Conservation (phyloP, 495 filamentous ascomycete species). For the Penicillium paradoxum region DNA sequence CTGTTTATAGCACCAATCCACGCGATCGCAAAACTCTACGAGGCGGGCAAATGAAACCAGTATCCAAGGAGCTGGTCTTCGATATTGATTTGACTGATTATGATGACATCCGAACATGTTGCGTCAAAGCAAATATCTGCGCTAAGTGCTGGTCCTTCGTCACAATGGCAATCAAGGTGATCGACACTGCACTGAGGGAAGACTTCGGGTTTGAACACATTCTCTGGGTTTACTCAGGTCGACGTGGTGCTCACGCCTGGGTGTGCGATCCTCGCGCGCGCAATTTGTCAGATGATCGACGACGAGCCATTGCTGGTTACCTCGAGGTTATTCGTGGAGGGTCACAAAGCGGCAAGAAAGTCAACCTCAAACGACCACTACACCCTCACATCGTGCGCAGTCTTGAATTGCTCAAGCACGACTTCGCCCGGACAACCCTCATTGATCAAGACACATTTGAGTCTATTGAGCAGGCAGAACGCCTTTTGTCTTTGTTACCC, state of each 20-base stretch:
- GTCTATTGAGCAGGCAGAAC: slow-evolving; percentile 58
- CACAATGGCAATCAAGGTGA: slow-evolving; percentile 92
- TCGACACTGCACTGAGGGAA: slow-evolving; percentile 79
- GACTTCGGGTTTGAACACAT: slow-evolving; percentile 97
- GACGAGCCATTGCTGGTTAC: slow-evolving; percentile 79
- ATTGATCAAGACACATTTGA: slow-evolving; percentile 82
- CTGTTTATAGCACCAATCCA: slow-evolving; percentile 88
- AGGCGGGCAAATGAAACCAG: slow-evolving; percentile 59
- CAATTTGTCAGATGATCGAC: slow-evolving; percentile 73
- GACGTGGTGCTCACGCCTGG: slow-evolving; percentile 96
- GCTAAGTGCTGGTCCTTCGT: slow-evolving; percentile 93
- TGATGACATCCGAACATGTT: slow-evolving; percentile 93
- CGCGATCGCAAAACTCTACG: slow-evolving; percentile 85
- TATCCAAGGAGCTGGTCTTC: slow-evolving; percentile 91
- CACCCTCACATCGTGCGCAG: slow-evolving; percentile 88
- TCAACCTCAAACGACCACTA: slow-evolving; percentile 77
- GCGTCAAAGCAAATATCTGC: slow-evolving; percentile 88
- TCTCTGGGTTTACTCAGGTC: slow-evolving; percentile 96
- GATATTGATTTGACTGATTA: slow-evolving; percentile 99
- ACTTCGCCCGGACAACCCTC: slow-evolving; percentile 79
- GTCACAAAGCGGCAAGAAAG: slow-evolving; percentile 77
- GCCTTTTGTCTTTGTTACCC: slow-evolving; percentile 72
- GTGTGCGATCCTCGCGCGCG: slow-evolving; percentile 90
- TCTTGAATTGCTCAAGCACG: slow-evolving; percentile 69
- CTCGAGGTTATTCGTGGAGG: slow-evolving; percentile 83